phyloP scores from a whole-genome alignment of 257 asterid genomes.

The Solanum chilense region DNA sequence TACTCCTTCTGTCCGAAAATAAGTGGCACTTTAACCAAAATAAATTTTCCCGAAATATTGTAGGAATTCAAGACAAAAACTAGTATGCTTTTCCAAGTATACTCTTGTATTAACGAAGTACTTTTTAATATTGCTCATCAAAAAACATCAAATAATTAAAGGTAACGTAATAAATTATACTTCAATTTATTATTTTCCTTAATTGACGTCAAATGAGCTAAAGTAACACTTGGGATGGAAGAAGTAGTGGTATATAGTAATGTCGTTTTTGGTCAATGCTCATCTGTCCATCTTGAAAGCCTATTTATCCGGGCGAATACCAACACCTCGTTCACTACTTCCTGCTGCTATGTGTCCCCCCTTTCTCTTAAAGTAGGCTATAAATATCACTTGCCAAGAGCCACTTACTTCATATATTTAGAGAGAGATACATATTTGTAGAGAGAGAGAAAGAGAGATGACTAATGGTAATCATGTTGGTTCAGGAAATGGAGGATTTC shows the following conservation, averaged over 20 bases:
- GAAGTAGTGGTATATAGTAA: too few relatives aligned
- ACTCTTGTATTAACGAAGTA: too few relatives aligned
- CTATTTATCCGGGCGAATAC: conserved; percentile 42
- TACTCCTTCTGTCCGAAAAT: neutral
- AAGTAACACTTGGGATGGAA: neutral
- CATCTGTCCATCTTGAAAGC: conserved; percentile 22
- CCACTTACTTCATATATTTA: neutral
- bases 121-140: neutral
- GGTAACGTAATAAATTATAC: neutral
- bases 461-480: neutral
- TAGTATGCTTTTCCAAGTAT: neutral
- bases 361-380: neutral
- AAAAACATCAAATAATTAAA: too few relatives aligned
- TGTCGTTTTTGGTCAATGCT: conserved; percentile 21
- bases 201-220: neutral
- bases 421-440: too few relatives aligned
- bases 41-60: neutral
- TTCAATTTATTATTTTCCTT: neutral
- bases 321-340: conserved; percentile 48
- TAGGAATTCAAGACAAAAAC: neutral
- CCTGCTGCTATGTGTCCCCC: conserved; percentile 36
- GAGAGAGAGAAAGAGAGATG: neutral
- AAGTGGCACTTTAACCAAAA: neutral
- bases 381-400: neutral
- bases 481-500: conserved; percentile 45